These are phyloP conservation scores for Tephrocybe sp. DNA, from an alignment of 768 basidiomycete species.

Conservation along the genomic window DNA sequence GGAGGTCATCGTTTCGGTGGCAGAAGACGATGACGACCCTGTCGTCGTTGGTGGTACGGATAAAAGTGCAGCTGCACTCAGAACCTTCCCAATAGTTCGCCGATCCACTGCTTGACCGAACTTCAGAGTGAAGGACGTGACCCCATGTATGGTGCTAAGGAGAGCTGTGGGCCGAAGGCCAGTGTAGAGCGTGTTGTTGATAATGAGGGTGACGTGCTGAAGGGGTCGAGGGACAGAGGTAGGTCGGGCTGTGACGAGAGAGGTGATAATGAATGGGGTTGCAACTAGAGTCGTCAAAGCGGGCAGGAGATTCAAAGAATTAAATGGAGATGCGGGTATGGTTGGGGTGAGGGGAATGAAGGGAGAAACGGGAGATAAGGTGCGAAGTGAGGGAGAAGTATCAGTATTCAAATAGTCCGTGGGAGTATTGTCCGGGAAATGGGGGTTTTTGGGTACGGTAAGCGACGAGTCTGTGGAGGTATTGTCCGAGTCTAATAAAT, in stretches of 20 bases:
- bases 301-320: conserved; percentile 37
- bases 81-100: conserved; percentile 43
- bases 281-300: conserved; percentile 34
- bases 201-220: conserved; percentile 31
- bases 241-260: conserved; percentile 19
- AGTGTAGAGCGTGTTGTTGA: conserved; percentile 42
- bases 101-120: conserved; percentile 40
- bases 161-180: conserved; percentile 43
- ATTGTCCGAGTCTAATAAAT: conserved; percentile 25
- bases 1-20: conserved; percentile 20
- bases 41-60: background rate
- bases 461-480: conserved; percentile 3
- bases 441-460: conserved; percentile 4
- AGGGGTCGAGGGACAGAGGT: conserved; percentile 24
- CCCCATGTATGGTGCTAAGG: conserved; percentile 31
- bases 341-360: conserved; percentile 11
- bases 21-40: background rate
- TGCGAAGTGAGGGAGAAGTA: conserved; percentile 7
- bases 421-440: background rate
- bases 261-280: conserved; percentile 29
- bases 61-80: conserved; percentile 37
- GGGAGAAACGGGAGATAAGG: conserved; percentile 10
- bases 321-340: conserved; percentile 18
- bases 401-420: conserved; percentile 8
- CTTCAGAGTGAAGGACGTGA: conserved; percentile 28